Percentiles rank a stretch among this genome's conserved stretches.
These are phyloP conservation scores for Bauhinia variegata DNA, from an alignment of 306 rosid genomes.

Conservation along the genomic window DNA sequence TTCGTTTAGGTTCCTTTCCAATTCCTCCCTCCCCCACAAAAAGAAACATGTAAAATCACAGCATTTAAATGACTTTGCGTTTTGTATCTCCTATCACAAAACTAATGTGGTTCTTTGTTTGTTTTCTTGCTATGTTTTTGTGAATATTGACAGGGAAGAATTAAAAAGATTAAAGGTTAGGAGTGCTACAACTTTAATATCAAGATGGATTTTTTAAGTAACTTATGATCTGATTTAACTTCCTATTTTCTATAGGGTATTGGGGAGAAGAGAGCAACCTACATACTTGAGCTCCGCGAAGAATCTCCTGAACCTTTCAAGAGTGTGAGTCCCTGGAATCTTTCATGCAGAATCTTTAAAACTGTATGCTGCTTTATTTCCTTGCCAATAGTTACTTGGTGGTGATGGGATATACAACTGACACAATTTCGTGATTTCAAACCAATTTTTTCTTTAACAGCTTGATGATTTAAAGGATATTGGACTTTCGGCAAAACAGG, in stretches of 20 bases:
- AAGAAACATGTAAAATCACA: not conserved
- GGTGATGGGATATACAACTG: no score
- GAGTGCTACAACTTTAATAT: conserved; percentile 13
- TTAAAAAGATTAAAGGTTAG: conserved; percentile 69
- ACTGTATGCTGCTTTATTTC: not conserved
- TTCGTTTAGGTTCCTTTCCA: not conserved
- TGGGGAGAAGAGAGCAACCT: conserved; percentile 88
- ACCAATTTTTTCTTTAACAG: conserved; percentile 49
- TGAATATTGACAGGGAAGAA: conserved; percentile 60
- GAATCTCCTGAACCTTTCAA: conserved; percentile 82
- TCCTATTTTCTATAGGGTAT: conserved; percentile 59
- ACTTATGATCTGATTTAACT: conserved; percentile 1
- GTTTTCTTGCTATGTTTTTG: conserved; percentile 1
- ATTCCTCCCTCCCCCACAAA: not conserved
- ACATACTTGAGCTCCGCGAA: conserved; percentile 67
- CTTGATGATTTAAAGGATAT: conserved; percentile 79
- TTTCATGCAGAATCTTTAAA: not conserved
- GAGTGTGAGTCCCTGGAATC: conserved; percentile 54
- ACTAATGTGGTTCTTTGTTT: conserved; percentile 11
- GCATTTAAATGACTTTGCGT: not conserved
- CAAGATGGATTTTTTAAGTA: not conserved
- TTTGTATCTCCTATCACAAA: conserved; percentile 16
- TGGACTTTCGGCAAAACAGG: conserved; percentile 89
- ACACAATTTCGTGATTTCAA: conserved; percentile 22
- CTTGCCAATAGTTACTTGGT: not conserved